Evolutionary conservation across 129 eudicot species (phyloP).

Genomic region (Lactuca sativa): DNA sequence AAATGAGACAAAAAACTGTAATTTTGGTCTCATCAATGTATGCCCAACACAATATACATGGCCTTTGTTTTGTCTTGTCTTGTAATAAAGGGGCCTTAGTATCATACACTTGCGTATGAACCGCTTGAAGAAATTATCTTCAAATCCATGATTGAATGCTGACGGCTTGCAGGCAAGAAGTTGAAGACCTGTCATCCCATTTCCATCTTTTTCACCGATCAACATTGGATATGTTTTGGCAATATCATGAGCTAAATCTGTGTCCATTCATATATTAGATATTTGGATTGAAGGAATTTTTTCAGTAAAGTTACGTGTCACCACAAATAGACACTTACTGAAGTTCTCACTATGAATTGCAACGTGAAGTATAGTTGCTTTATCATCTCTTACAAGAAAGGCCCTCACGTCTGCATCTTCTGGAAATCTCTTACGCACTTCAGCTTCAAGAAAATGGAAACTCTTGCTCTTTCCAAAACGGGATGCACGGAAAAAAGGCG

Average conservation of each 20-base stretch:
- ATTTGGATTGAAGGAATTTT: background rate
- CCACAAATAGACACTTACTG: slow-evolving; percentile 12
- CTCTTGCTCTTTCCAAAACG: slow-evolving; percentile 14
- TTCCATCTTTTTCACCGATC: slow-evolving; percentile 23
- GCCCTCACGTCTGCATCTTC: slow-evolving; percentile 3
- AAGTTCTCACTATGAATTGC: slow-evolving; percentile 29
- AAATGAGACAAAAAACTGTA: no score
- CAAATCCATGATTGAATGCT: slow-evolving; percentile 17
- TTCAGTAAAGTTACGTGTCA: no score
- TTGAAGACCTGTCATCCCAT: slow-evolving; percentile 42
- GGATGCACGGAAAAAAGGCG: slow-evolving; percentile 39
- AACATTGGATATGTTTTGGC: slow-evolving; percentile 19
- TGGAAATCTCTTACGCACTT: slow-evolving; percentile 1
- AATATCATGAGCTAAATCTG: slow-evolving; percentile 37
- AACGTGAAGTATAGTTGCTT: slow-evolving; percentile 36
- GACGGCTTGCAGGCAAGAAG: slow-evolving; percentile 36
- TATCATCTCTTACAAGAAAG: slow-evolving; percentile 23
- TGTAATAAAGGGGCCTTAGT: no score
- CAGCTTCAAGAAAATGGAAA: slow-evolving; percentile 32
- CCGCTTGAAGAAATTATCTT: slow-evolving; percentile 6
- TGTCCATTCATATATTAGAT: background rate
- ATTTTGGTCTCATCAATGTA: background rate
- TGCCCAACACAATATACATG: no score
- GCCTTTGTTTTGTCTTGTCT: no score
- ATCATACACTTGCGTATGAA: slow-evolving; percentile 15